Evolutionary conservation across 1,284 basidiomycete genomes (phyloP), one percentile per base, ranked within the genome.

Genomic region (Leccinum insigne): DNA sequence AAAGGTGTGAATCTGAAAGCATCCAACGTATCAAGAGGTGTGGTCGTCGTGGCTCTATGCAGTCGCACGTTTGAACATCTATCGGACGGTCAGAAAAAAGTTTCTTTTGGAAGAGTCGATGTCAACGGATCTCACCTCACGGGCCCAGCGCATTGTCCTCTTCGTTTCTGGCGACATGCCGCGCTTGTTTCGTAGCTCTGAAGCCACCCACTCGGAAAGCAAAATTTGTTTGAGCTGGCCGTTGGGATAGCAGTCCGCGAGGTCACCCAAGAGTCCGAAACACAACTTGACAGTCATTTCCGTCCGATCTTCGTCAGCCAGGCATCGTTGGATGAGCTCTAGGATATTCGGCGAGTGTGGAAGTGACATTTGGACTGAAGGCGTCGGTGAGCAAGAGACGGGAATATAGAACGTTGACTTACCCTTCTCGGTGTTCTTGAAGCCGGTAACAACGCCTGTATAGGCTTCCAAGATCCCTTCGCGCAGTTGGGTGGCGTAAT

Each of bases 391-490:
- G 35, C 5, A 23, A 60, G 32, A 21, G 38, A 58, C 8, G 10
- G 44, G 18, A n/a, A 62, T 40, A 5, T 23, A 21, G 60, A 52
- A 14, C n/a, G 29, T 16, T 3, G 29, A 77, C 80, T 66, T 72
- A 91, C 92, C 83, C 78, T 94, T 91, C 47, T 91, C 87, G 5
- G 91, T 92, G 69, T 89, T 87, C 81, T 96, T 95, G 76, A 98
- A 82, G 7, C 94, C 96, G 58, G 94, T 92, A 66, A 98, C 89
- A 69, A 99, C 93, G 59, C 98, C 96, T 9, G 94, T 96, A 75
- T 98, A 99, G 4, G 97, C 96, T 78, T 99, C 98, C 52, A 98
- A 83, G 70, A 99, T 98, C 57, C 95, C 95, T 77, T 99, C 97
- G 49, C 97, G 89, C 68, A 99, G 85, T 63, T 88, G 87, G 68